These are phyloP conservation scores for Exophiala bonariae DNA, from an alignment of 2,329 filamentous ascomycete genomes.

Conservation along the genomic window DNA sequence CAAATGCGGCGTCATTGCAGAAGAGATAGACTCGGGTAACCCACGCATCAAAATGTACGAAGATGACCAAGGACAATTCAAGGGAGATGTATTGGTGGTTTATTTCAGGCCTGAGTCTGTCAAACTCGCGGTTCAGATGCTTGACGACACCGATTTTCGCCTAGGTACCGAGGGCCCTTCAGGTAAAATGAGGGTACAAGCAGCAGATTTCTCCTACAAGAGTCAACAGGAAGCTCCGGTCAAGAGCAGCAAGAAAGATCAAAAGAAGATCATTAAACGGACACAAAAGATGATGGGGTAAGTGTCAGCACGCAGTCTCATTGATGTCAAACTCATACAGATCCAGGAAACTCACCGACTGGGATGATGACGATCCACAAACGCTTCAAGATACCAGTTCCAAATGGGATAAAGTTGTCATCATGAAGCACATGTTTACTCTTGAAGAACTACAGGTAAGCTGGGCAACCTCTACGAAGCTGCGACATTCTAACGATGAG, in stretches of 20 bases:
- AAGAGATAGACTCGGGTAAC: slow-evolving; percentile 84
- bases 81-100: slow-evolving; percentile 88
- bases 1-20: slow-evolving; percentile 87
- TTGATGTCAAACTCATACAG: neutral
- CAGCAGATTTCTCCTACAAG: slow-evolving; percentile 89
- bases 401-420: slow-evolving; percentile 75
- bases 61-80: slow-evolving; percentile 79
- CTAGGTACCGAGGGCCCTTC: slow-evolving; percentile 53
- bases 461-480: neutral
- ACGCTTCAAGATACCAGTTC: slow-evolving; percentile 57
- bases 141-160: slow-evolving; percentile 68
- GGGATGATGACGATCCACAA: slow-evolving; percentile 83
- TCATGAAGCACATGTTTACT: slow-evolving; percentile 93
- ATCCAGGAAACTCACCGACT: slow-evolving; percentile 81
- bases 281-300: slow-evolving; percentile 76
- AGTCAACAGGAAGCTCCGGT: slow-evolving; percentile 68
- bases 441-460: slow-evolving; percentile 70
- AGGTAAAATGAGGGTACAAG: slow-evolving; percentile 76
- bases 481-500: slow-evolving; percentile 3
- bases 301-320: slow-evolving; percentile 40
- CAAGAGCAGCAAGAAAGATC: slow-evolving; percentile 61
- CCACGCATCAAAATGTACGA: slow-evolving; percentile 92
- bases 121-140: slow-evolving; percentile 57
- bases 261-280: slow-evolving; percentile 87
- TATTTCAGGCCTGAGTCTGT: slow-evolving; percentile 97